Evolutionary conservation across 225 moss, liverwort and hornwort genomes (phyloP), one percentile per base, ranked within the genome.

Genomic region (Thuidium tamariscinum): DNA sequence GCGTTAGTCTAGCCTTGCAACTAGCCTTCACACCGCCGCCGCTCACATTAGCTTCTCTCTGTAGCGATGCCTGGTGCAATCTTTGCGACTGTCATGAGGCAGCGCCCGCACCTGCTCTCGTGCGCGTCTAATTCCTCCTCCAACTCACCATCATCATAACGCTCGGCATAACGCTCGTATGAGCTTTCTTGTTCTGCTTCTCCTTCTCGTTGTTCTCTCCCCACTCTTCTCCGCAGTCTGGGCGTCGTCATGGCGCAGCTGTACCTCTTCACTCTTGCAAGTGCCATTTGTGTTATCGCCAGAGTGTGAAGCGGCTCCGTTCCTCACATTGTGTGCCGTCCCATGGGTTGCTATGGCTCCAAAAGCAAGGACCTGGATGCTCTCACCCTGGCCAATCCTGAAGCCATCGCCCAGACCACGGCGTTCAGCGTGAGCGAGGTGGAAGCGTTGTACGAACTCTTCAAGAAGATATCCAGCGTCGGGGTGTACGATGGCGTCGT

Each of bases 381-480:
- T 37, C 84, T 85, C 37, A 39, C 66, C 46, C 32, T 88, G 83
- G 85, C 83, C 80, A 82, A 90, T 59, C 93, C 93, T 22, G 90
- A 86, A 85, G 88, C 69, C 21, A 89, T 92, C 41, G 82, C 93
- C 32, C 87, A 70, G 44, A 78, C 36, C 77, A 93, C 93, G 42
- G 93, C 93, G 71, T 93, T 98, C 88, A 95, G 90, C 85, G 98
- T 98, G 83, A 98, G 98, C 88, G 98, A 98, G 91, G 96, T 98
- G 92, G 98, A 98, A 91, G 98, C 98, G 48, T 91, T 98, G 25
- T 97, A 96, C 80, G 98, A 98, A 88, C 94, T 98, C 29, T 98
- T 98, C 88, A 98, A 98, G 90, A 98, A 95, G 89, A 98, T 97
- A 41, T 93, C 95, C 83, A 94, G 95, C 79, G 92, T 93, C 76